Evolutionary conservation across 2,329 filamentous ascomycete species (phyloP).

Genomic region (Hortaea werneckii): DNA sequence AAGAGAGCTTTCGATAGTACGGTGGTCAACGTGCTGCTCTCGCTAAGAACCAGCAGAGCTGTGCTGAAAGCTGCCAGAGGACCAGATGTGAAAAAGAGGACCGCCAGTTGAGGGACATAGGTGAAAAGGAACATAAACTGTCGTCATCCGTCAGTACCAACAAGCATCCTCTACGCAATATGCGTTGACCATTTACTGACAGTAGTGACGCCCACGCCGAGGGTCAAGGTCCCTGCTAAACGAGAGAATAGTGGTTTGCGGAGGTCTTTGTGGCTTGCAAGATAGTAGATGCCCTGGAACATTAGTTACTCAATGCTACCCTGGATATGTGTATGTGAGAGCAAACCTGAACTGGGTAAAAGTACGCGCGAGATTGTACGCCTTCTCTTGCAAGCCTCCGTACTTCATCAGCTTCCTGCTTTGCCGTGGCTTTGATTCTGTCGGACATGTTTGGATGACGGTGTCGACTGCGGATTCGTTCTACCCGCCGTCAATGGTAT

Average conservation of each 20-base stretch:
- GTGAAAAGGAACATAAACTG: slow-evolving; percentile 75
- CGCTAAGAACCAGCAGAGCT: slow-evolving; percentile 51
- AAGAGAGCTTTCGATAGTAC: slow-evolving; percentile 60
- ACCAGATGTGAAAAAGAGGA: slow-evolving; percentile 76
- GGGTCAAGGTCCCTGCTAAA: slow-evolving; percentile 51
- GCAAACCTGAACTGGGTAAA: slow-evolving; percentile 70
- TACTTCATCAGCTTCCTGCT: slow-evolving; percentile 62
- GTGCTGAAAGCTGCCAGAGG: slow-evolving; percentile 68
- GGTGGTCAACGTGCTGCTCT: slow-evolving; percentile 40
- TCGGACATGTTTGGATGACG: not conserved
- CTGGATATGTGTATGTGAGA: not conserved
- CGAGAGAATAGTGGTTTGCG: slow-evolving; percentile 50
- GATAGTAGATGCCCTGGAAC: slow-evolving; percentile 50
- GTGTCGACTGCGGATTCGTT: too few species aligned
- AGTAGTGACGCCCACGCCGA: slow-evolving; percentile 61
- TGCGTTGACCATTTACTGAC: too few species aligned
- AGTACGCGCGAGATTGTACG: slow-evolving; percentile 64
- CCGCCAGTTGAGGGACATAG: slow-evolving; percentile 72
- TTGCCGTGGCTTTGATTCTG: slow-evolving; percentile 46
- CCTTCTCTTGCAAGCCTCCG: slow-evolving; percentile 56
- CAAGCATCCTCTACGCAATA: too few species aligned
- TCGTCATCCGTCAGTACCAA: too few species aligned
- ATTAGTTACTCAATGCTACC: slow-evolving; percentile 1
- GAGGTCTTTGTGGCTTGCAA: slow-evolving; percentile 46
- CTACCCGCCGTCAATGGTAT: too few species aligned